These are phyloP conservation scores for Hypomontagnella submonticulosa DNA, from an alignment of 495 filamentous ascomycete species.

Conservation along the genomic window DNA sequence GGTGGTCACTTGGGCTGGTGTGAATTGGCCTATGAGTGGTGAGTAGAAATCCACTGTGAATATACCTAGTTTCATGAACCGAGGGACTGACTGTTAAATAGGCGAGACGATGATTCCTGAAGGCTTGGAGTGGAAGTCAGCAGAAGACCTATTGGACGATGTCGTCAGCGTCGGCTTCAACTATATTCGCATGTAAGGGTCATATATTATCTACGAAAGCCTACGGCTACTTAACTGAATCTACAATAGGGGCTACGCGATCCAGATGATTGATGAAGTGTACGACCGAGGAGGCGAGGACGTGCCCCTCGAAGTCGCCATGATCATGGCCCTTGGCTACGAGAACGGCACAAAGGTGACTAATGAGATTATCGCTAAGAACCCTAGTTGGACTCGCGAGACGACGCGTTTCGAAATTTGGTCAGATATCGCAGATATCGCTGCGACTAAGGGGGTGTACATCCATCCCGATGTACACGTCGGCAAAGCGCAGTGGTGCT, in stretches of 20 bases:
- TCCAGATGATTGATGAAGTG: conserved; percentile 68
- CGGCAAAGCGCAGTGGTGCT: conserved; percentile 68
- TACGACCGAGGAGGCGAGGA: conserved; percentile 59
- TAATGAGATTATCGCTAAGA: conserved; percentile 55
- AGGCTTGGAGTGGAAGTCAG: conserved; percentile 64
- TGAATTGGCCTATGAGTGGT: conserved; percentile 64
- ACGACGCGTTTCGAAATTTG: conserved; percentile 60
- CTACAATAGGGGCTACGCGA: conserved; percentile 57
- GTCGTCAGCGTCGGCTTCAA: conserved; percentile 63
- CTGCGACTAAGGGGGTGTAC: conserved; percentile 58
- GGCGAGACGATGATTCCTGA: conserved; percentile 68
- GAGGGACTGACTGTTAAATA: conserved; percentile 23
- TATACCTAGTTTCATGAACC: background rate
- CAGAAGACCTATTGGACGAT: conserved; percentile 59
- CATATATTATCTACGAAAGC: background rate
- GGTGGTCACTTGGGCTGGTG: conserved; percentile 62
- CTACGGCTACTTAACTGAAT: background rate
- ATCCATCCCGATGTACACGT: conserved; percentile 69
- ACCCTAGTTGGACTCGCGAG: conserved; percentile 55
- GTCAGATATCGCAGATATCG: conserved; percentile 55
- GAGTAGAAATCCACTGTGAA: background rate
- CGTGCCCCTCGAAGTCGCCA: conserved; percentile 56
- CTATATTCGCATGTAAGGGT: conserved; percentile 59
- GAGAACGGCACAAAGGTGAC: conserved; percentile 60
- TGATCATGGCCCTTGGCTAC: conserved; percentile 57